Percentiles rank a stretch among this genome's conserved stretches.
Evolutionary conservation across 2,329 filamentous ascomycete species (phyloP).

Genomic region (Helminthosporium solani): DNA sequence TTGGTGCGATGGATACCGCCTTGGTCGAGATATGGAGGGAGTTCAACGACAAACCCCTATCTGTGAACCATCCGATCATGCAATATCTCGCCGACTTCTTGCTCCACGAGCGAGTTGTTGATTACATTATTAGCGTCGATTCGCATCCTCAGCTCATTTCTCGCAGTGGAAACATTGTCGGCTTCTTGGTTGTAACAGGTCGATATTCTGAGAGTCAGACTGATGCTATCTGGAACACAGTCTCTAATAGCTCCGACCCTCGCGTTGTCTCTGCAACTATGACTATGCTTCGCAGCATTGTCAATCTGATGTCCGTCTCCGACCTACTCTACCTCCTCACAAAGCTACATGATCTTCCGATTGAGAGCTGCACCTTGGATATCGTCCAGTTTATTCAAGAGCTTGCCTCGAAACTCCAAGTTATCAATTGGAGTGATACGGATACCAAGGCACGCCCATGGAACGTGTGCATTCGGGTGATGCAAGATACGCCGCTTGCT

Average conservation of each 20-base stretch:
- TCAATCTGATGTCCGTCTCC: slow-evolving; percentile 45
- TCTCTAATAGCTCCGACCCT: slow-evolving; percentile 78
- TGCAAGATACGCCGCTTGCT: slow-evolving; percentile 67
- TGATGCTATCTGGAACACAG: slow-evolving; percentile 80
- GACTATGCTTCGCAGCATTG: slow-evolving; percentile 59
- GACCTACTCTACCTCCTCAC: slow-evolving; percentile 63
- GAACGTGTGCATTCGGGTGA: slow-evolving; percentile 63
- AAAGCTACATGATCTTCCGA: slow-evolving; percentile 59
- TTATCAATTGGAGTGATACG: slow-evolving; percentile 14
- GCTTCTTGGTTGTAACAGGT: slow-evolving; percentile 78
- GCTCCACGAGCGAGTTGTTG: slow-evolving; percentile 68
- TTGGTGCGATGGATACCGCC: slow-evolving; percentile 70
- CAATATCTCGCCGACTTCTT: slow-evolving; percentile 70
- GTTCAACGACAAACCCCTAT: slow-evolving; percentile 48
- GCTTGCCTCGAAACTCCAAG: slow-evolving; percentile 21
- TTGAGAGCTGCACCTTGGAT: slow-evolving; percentile 32
- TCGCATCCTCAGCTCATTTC: slow-evolving; percentile 89
- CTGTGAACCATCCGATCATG: slow-evolving; percentile 55
- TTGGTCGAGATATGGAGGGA: slow-evolving; percentile 62
- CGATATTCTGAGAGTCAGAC: slow-evolving; percentile 72
- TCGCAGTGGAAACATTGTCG: slow-evolving; percentile 79
- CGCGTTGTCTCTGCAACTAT: slow-evolving; percentile 80
- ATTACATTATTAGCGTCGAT: slow-evolving; percentile 85
- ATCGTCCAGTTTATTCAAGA: slow-evolving; percentile 35
- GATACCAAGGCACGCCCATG: slow-evolving; percentile 46